These are phyloP conservation scores for Leccinum pachyderme DNA, from an alignment of 1,284 basidiomycete species.

Conservation along the genomic window DNA sequence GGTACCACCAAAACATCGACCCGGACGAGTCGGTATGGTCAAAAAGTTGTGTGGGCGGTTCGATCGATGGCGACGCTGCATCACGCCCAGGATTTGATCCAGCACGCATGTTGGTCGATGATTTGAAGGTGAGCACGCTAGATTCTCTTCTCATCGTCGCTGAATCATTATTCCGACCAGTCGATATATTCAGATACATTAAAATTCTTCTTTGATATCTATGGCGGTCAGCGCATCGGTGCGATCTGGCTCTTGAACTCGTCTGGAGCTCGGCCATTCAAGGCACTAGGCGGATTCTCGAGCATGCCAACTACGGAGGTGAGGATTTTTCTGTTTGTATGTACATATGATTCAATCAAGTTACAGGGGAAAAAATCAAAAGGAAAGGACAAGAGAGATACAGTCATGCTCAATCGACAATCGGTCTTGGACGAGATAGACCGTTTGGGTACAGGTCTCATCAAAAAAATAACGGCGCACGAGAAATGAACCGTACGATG, in stretches of 20 bases:
- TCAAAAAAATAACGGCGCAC: constrained; percentile 49
- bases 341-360: constrained; percentile 16
- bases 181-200: constrained; percentile 76
- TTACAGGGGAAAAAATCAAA: constrained; percentile 42
- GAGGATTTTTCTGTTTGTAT: constrained; percentile 2
- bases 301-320: constrained; percentile 50
- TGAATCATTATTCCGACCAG: constrained; percentile 37
- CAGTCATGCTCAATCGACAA: constrained; percentile 72
- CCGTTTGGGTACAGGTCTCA: constrained; percentile 72
- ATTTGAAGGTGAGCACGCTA: constrained; percentile 61
- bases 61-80: constrained; percentile 37
- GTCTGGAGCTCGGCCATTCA: constrained; percentile 60
- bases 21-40: constrained; percentile 47
- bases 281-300: constrained; percentile 82
- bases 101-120: constrained; percentile 62
- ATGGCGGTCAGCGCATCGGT: constrained; percentile 81
- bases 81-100: constrained; percentile 81
- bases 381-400: constrained; percentile 53
- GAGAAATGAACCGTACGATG: constrained; percentile 11
- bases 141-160: background rate
- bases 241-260: constrained; percentile 85
- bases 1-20: constrained; percentile 69
- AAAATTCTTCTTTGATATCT: constrained; percentile 82
- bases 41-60: constrained; percentile 45
- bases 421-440: constrained; percentile 78